A percentile compares a stretch with the other conserved stretches of the same genome.
Evolutionary conservation across 2,329 filamentous ascomycete species (phyloP).

Genomic region (Ophiosphaerella herpotricha): DNA sequence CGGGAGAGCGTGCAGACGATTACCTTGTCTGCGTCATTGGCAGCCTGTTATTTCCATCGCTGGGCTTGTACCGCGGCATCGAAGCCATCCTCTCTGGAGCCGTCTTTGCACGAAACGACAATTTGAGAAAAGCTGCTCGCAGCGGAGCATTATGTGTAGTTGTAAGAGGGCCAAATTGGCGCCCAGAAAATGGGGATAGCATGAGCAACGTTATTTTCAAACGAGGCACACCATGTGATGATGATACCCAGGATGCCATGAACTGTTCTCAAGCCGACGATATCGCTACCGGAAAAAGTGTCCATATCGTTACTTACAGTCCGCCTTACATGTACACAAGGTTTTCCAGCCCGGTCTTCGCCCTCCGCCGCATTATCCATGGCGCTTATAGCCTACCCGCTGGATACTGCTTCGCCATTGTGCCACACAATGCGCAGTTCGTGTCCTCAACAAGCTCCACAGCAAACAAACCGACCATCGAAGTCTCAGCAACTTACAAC

Average conservation of each 20-base stretch:
- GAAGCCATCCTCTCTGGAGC: constrained; percentile 28
- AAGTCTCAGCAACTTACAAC: constrained; percentile 28
- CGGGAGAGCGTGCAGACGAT: constrained; percentile 30
- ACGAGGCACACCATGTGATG: background rate
- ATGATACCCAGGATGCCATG: background rate
- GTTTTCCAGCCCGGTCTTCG: constrained; percentile 19
- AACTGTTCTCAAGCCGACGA: background rate
- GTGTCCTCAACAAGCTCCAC: background rate
- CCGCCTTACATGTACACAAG: constrained; percentile 20
- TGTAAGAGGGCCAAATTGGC: constrained; percentile 28
- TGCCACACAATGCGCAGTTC: constrained; percentile 18
- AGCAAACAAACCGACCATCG: constrained; percentile 4
- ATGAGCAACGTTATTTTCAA: constrained; percentile 13
- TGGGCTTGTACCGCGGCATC: constrained; percentile 32
- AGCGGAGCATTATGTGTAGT: constrained; percentile 38
- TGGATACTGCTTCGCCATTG: constrained; percentile 22
- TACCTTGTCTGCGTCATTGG: constrained; percentile 17
- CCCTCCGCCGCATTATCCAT: constrained; percentile 22
- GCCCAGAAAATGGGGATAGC: constrained; percentile 19
- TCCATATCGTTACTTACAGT: constrained; percentile 14
- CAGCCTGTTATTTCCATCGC: constrained; percentile 28
- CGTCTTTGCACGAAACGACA: constrained; percentile 11
- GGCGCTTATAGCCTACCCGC: constrained; percentile 18
- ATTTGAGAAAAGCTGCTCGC: constrained; percentile 29
- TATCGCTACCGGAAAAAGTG: background rate